phyloP scores from a whole-genome alignment of 1,284 basidiomycete species.

The Wallemia hederae region DNA sequence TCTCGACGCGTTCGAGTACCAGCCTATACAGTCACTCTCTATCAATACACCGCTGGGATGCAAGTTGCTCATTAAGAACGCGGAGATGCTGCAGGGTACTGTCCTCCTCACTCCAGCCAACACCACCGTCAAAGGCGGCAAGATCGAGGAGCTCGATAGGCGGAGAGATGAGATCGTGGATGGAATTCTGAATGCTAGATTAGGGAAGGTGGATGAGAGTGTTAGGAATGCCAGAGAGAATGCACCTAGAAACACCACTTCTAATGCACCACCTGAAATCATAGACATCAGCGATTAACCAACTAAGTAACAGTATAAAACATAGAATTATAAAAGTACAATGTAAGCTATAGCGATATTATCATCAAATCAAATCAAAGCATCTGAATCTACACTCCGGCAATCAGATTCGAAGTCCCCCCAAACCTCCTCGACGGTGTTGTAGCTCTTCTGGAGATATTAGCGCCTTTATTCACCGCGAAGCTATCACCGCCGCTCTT shows the following conservation, averaged over 20 bases:
- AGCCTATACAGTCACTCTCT: not conserved
- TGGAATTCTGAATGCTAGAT: not conserved
- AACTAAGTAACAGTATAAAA: not conserved
- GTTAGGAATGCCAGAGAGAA: not conserved
- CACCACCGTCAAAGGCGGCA: not conserved
- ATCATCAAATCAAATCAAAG: no score
- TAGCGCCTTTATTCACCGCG: not conserved
- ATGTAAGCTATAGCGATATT: not conserved
- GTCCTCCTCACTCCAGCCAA: not conserved
- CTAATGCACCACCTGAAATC: not conserved
- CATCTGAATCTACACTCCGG: no score
- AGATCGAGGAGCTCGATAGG: not conserved
- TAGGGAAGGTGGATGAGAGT: not conserved
- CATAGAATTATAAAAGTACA: not conserved
- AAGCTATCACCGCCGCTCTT: not conserved
- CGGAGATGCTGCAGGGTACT: not conserved
- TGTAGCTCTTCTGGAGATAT: not conserved
- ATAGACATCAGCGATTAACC: not conserved
- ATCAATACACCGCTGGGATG: not conserved
- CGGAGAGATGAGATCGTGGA: not conserved
- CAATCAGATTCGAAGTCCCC: not conserved
- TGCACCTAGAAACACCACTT: not conserved
- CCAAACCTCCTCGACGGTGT: not conserved
- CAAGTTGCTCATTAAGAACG: not conserved
- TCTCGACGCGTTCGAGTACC: not conserved